phyloP scores from a whole-genome alignment of 2,329 filamentous ascomycete genomes.

The Monilinia polystroma region DNA sequence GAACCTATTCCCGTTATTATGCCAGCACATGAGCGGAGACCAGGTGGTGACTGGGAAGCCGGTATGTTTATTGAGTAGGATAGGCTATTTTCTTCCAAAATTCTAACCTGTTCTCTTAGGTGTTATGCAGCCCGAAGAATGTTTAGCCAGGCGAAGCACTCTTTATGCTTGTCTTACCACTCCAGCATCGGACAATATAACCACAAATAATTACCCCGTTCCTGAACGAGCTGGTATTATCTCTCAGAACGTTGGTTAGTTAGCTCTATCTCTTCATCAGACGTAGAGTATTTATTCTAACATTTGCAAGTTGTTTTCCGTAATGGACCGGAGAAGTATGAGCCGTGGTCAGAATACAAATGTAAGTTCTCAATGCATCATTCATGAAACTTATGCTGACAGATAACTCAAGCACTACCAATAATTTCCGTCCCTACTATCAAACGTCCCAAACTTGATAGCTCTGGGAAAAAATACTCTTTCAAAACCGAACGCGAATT shows the following conservation, averaged over 20 bases:
- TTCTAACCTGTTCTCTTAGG: slow-evolving; percentile 42
- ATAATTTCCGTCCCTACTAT: slow-evolving; percentile 74
- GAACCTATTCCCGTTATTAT: slow-evolving; percentile 40
- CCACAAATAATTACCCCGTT: slow-evolving; percentile 65
- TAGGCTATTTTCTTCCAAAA: neutral
- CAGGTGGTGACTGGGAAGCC: slow-evolving; percentile 79
- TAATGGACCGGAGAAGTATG: slow-evolving; percentile 62
- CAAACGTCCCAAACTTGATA: slow-evolving; percentile 70
- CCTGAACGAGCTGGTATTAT: slow-evolving; percentile 68
- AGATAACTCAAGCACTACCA: slow-evolving; percentile 49
- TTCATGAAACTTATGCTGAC: neutral
- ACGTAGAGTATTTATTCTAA: slow-evolving; percentile 2
- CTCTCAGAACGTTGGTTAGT: slow-evolving; percentile 64
- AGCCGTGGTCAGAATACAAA: slow-evolving; percentile 53
- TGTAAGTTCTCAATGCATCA: slow-evolving; percentile 27
- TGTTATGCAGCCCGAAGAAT: slow-evolving; percentile 65
- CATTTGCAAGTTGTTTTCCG: slow-evolving; percentile 63
- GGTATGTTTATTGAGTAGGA: slow-evolving; percentile 40
- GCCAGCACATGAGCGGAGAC: slow-evolving; percentile 68
- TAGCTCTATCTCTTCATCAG: neutral
- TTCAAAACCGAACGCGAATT: slow-evolving; percentile 70
- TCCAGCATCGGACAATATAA: slow-evolving; percentile 52
- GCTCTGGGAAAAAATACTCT: slow-evolving; percentile 65
- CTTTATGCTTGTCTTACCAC: slow-evolving; percentile 66
- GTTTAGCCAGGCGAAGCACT: slow-evolving; percentile 71